Evolutionary conservation across 371 early-diverging fungal species (phyloP).

Genomic region (Mortierella sp.): DNA sequence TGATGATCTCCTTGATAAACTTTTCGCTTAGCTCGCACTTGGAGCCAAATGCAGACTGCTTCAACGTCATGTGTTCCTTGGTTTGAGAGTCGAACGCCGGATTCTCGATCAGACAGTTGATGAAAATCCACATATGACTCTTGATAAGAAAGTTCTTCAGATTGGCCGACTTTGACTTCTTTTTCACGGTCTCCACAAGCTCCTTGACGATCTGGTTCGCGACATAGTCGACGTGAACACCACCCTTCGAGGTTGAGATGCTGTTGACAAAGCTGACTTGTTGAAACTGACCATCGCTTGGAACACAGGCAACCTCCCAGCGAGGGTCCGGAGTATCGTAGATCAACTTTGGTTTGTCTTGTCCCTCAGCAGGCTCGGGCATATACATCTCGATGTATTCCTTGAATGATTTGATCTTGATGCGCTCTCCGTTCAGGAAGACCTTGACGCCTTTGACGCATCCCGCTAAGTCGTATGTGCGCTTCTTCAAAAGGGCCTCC

Average conservation of each 20-base stretch:
- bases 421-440: constrained; percentile 88
- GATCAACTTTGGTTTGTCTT: constrained; percentile 62
- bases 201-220: constrained; percentile 90
- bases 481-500: constrained; percentile 90
- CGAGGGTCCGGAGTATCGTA: constrained; percentile 81
- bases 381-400: constrained; percentile 94
- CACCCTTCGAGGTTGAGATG: constrained; percentile 98
- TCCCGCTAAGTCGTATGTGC: constrained; percentile 99
- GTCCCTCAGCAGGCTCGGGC: constrained; percentile 52
- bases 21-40: constrained; percentile 83
- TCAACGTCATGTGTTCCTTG: constrained; percentile 98
- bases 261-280: constrained; percentile 99
- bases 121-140: constrained; percentile 94
- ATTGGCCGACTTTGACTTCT: constrained; percentile 86
- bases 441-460: constrained; percentile 92
- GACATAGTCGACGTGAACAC: constrained; percentile 94
- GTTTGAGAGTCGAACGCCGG: constrained; percentile 99
- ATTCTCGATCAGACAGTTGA: constrained; percentile 98
- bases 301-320: constrained; percentile 98
- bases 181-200: constrained; percentile 81
- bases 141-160: constrained; percentile 93
- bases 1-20: constrained; percentile 85
- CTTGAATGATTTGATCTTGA: constrained; percentile 91
- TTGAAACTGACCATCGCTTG: constrained; percentile 97
- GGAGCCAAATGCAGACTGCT: constrained; percentile 88